Percentiles rank a stretch among this genome's conserved stretches.
These are phyloP conservation scores for Rhamnella rubrinervis DNA, from an alignment of 331 rosid species.

Conservation along the genomic window DNA sequence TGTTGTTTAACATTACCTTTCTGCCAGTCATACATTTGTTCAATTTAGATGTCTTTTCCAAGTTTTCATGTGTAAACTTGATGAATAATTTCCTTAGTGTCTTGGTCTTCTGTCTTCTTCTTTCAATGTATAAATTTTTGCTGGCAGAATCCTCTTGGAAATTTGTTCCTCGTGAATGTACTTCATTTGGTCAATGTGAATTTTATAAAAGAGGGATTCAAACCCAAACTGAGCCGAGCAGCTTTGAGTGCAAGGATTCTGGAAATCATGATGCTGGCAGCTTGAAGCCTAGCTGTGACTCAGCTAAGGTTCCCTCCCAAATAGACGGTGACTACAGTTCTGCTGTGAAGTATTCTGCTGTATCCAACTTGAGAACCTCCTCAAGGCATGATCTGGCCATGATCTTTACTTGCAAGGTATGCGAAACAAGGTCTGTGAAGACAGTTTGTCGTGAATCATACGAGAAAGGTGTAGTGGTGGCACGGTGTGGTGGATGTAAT, in stretches of 20 bases:
- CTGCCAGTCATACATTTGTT: neutral
- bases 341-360: constrained; percentile 40
- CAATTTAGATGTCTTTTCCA: neutral
- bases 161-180: constrained; percentile 29
- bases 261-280: constrained; percentile 28
- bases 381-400: constrained; percentile 90
- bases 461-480: constrained; percentile 88
- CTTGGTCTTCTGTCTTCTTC: neutral
- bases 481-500: constrained; percentile 77
- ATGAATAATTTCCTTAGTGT: neutral
- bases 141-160: constrained; percentile 52
- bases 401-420: constrained; percentile 90
- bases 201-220: constrained; percentile 37
- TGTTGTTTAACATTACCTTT: neutral
- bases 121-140: constrained; percentile 12
- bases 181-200: constrained; percentile 35
- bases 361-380: constrained; percentile 59
- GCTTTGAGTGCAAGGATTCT: constrained; percentile 35
- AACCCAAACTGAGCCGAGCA: constrained; percentile 35
- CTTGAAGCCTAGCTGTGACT: constrained; percentile 20
- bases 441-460: constrained; percentile 70
- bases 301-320: constrained; percentile 24
- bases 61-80: neutral
- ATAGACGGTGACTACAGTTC: constrained; percentile 21
- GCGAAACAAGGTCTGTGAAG: constrained; percentile 90